Conservation (phyloP, 345 rosid species). For the Fremontodendron californicum region DNA sequence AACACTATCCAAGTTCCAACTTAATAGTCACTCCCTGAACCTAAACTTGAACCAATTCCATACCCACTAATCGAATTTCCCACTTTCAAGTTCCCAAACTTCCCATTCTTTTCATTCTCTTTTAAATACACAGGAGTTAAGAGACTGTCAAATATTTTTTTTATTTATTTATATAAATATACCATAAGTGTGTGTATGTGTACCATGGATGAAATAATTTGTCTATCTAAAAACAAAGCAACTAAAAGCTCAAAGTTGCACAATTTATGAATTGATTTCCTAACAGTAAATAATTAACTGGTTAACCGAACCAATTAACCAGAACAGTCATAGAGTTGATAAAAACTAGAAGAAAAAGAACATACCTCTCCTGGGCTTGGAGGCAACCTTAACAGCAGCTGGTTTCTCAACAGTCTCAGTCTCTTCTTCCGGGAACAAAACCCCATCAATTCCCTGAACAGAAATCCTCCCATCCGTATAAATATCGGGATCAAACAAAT, state of each 20-base stretch:
- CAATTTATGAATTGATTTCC: not conserved
- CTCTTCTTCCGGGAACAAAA: constrained; percentile 66
- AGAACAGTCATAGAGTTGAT: not conserved
- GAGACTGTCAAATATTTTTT: not conserved
- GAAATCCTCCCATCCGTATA: constrained; percentile 91
- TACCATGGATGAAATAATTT: too few relatives aligned
- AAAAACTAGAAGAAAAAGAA: not conserved
- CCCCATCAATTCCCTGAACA: constrained; percentile 89
- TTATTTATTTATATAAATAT: not conserved
- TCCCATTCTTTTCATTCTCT: not conserved
- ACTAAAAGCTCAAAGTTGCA: not conserved
- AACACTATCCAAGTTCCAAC: not conserved
- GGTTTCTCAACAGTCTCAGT: constrained; percentile 23
- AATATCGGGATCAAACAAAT: constrained; percentile 93
- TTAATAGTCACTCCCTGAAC: not conserved
- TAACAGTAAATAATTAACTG: constrained; percentile 7
- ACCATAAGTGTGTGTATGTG: not conserved
- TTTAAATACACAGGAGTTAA: not conserved
- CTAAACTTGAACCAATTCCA: not conserved
- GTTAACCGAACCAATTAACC: not conserved
- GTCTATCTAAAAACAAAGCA: not conserved
- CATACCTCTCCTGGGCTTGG: constrained; percentile 86
- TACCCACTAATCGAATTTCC: not conserved
- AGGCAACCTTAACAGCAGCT: constrained; percentile 44
- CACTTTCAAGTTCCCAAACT: not conserved